These are phyloP conservation scores for Periconia sp. DNA, from an alignment of 2,329 filamentous ascomycete genomes.

Conservation along the genomic window DNA sequence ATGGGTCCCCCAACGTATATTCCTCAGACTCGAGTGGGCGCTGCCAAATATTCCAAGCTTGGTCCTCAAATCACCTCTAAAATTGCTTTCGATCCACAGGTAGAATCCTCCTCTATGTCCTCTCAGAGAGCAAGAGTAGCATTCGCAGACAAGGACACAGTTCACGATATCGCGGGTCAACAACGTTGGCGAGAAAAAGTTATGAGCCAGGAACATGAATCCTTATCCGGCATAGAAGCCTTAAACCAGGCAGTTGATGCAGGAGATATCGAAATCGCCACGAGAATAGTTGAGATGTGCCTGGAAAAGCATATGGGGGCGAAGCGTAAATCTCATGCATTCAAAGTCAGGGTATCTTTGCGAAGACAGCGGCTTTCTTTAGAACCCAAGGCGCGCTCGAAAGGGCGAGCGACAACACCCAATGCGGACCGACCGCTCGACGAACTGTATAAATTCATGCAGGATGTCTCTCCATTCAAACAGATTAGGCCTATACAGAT, in stretches of 20 bases:
- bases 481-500: slow-evolving; percentile 25
- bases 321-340: slow-evolving; percentile 23
- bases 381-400: slow-evolving; percentile 22
- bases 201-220: no score
- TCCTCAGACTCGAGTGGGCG: no score
- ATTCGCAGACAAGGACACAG: no score
- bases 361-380: slow-evolving; percentile 27
- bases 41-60: no score
- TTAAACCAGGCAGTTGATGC: slow-evolving; percentile 4
- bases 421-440: neutral
- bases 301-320: slow-evolving; percentile 19
- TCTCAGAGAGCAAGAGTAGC: no score
- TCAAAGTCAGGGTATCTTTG: slow-evolving; percentile 18
- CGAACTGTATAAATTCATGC: slow-evolving; percentile 18
- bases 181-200: no score
- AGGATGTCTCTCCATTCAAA: slow-evolving; percentile 29
- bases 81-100: no score
- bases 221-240: no score
- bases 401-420: slow-evolving; percentile 6
- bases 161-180: no score
- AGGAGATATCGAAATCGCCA: slow-evolving; percentile 12
- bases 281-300: slow-evolving; percentile 15
- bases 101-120: no score
- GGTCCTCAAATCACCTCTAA: no score
- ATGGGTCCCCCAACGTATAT: no score